phyloP scores from a whole-genome alignment of 2,329 filamentous ascomycete species.

The Teratosphaeria pseudoeucalypti region DNA sequence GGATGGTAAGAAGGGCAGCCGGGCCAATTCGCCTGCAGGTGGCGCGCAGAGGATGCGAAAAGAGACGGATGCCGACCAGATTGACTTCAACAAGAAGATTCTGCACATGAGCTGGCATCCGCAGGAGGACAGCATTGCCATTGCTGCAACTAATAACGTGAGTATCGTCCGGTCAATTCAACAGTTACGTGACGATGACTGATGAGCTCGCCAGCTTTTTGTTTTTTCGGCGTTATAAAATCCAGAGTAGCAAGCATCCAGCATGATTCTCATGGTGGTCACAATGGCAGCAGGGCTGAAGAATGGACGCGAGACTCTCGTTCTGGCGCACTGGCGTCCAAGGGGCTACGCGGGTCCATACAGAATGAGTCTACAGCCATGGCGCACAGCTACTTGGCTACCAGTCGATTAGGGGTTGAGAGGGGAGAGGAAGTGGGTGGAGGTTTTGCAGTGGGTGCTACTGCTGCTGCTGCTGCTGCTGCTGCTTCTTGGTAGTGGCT shows the following conservation, averaged over 20 bases:
- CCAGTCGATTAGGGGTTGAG: background rate
- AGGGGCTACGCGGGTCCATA: background rate
- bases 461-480: background rate
- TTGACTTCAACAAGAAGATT: conserved; percentile 99
- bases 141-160: conserved; percentile 98
- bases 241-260: background rate
- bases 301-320: background rate
- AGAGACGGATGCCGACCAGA: conserved; percentile 97
- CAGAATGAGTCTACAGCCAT: background rate
- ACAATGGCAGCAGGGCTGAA: background rate
- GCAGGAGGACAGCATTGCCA: conserved; percentile 98
- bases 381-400: background rate
- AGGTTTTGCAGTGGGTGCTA: background rate
- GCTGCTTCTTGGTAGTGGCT: background rate
- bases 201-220: conserved; percentile 36
- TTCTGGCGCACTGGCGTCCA: background rate
- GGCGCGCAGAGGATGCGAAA: conserved; percentile 94
- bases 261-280: background rate
- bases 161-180: conserved; percentile 31
- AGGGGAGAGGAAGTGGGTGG: background rate
- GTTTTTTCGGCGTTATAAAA: conserved; percentile 44
- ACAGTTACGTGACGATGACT: conserved; percentile 9
- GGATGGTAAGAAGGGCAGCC: conserved; percentile 66
- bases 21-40: conserved; percentile 78
- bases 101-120: conserved; percentile 99